Evolutionary conservation across 768 basidiomycete species (phyloP).

Genomic region (Amanita brunnescens): DNA sequence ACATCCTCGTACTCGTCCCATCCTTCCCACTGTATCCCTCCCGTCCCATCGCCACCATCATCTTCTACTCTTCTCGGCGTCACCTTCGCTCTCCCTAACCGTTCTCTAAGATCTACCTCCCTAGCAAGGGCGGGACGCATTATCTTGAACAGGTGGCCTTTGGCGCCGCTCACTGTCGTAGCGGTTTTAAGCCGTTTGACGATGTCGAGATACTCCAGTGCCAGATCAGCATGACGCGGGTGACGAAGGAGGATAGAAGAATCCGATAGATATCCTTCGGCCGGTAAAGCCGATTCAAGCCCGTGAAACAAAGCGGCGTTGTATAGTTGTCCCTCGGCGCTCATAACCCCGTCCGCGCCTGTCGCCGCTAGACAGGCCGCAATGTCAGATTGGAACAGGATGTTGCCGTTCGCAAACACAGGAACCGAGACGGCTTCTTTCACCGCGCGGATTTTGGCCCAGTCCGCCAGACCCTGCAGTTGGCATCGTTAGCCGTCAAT

Average conservation of each 20-base stretch:
- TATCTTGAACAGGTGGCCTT: slow-evolving; percentile 90
- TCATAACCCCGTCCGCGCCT: slow-evolving; percentile 90
- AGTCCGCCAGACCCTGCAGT: slow-evolving; percentile 86
- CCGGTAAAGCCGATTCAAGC: slow-evolving; percentile 17
- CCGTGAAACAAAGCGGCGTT: slow-evolving; percentile 74
- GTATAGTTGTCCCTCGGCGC: slow-evolving; percentile 90
- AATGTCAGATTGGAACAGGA: slow-evolving; percentile 83
- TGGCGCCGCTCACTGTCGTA: slow-evolving; percentile 69
- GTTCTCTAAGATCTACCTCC: slow-evolving; percentile 66
- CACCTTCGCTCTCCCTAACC: slow-evolving; percentile 45
- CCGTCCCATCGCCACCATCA: not conserved
- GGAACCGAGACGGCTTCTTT: slow-evolving; percentile 86
- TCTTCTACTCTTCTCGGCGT: slow-evolving; percentile 13
- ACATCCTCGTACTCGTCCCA: slow-evolving; percentile 43
- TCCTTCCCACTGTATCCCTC: slow-evolving; percentile 16
- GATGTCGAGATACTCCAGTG: slow-evolving; percentile 81
- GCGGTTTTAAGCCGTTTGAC: slow-evolving; percentile 61
- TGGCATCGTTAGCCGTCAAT: not conserved
- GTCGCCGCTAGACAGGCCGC: slow-evolving; percentile 71
- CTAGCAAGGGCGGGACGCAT: slow-evolving; percentile 65
- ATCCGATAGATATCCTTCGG: slow-evolving; percentile 20
- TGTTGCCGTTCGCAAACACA: slow-evolving; percentile 96
- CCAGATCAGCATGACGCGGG: slow-evolving; percentile 55
- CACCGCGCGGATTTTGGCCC: slow-evolving; percentile 84
- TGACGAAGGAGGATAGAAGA: slow-evolving; percentile 35